Conservation (phyloP, 176 grass and related monocot genomes). For the Hordeum marinum region DNA sequence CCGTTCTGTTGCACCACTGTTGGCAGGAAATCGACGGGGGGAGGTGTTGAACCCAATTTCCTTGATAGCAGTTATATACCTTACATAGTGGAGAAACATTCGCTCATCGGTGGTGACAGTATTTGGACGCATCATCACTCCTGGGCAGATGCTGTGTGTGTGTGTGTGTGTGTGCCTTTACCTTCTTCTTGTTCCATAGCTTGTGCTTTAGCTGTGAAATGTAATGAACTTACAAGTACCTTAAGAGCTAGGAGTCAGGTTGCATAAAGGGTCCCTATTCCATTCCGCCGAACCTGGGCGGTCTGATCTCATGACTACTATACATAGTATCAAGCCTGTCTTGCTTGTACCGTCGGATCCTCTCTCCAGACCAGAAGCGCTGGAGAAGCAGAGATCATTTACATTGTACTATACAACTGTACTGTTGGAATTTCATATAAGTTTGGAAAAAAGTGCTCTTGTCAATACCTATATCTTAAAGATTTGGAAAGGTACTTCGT, state of each 20-base stretch:
- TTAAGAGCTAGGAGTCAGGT: slow-evolving; percentile 31
- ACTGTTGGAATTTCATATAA: slow-evolving; percentile 18
- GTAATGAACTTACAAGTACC: slow-evolving; percentile 21
- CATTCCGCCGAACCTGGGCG: slow-evolving; percentile 36
- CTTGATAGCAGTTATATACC: slow-evolving; percentile 22
- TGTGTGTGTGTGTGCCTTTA: slow-evolving; percentile 20
- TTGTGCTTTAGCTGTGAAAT: slow-evolving; percentile 29
- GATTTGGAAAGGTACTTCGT: not conserved
- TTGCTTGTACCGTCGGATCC: slow-evolving; percentile 22
- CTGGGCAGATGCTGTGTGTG: slow-evolving; percentile 42
- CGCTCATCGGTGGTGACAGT: slow-evolving; percentile 49
- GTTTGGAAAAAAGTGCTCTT: slow-evolving; percentile 16
- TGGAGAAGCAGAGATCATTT: slow-evolving; percentile 45
- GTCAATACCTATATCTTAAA: not conserved
- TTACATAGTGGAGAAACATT: slow-evolving; percentile 40
- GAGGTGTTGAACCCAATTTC: slow-evolving; percentile 23
- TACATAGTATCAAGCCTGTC: slow-evolving; percentile 5
- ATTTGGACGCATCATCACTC: slow-evolving; percentile 60
- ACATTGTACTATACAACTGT: slow-evolving; percentile 19
- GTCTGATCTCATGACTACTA: slow-evolving; percentile 36
- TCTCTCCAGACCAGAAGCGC: slow-evolving; percentile 46
- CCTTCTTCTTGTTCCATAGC: slow-evolving; percentile 14
- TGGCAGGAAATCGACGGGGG: slow-evolving; percentile 28
- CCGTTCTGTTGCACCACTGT: not conserved
- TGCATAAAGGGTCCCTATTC: slow-evolving; percentile 36